Conservation (phyloP, 352 stramenopile species). For the Phytophthora tentaculata region DNA sequence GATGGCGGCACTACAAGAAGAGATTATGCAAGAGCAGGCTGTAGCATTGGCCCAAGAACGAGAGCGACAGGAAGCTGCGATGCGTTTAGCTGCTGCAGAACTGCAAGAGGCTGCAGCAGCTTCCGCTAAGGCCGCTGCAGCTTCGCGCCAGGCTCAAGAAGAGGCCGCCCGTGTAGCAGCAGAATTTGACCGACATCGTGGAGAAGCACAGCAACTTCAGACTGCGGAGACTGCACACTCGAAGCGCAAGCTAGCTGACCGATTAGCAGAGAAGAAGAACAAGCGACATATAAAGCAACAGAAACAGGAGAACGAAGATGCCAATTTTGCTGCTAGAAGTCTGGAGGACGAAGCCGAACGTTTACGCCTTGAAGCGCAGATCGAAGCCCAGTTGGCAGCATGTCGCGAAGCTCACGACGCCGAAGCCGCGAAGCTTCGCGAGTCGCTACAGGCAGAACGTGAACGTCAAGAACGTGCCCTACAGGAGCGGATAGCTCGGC, state of each 20-base stretch:
- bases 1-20: constrained; percentile 32
- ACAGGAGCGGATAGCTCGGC: constrained; percentile 59
- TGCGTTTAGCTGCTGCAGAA: constrained; percentile 40
- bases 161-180: constrained; percentile 61
- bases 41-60: constrained; percentile 44
- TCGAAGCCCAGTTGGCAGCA: constrained; percentile 39
- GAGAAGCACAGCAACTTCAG: constrained; percentile 47
- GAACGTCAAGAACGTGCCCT: constrained; percentile 59
- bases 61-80: constrained; percentile 46
- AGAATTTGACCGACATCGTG: constrained; percentile 63
- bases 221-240: constrained; percentile 47
- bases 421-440: constrained; percentile 35
- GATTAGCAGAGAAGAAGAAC: constrained; percentile 68
- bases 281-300: constrained; percentile 29
- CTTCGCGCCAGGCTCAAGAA: constrained; percentile 51
- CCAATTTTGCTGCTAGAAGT: constrained; percentile 4
- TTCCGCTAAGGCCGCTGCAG: constrained; percentile 50
- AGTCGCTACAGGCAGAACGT: constrained; percentile 41
- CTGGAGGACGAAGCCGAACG: constrained; percentile 29
- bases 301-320: neutral
- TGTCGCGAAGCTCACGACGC: constrained; percentile 37
- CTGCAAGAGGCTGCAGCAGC: constrained; percentile 34
- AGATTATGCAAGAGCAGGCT: constrained; percentile 38
- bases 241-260: constrained; percentile 71
- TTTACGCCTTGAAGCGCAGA: constrained; percentile 28